A percentile compares a stretch with the other conserved stretches of the same genome.
Conservation (phyloP, 2,329 filamentous ascomycete species). For the Fusarium nanum region DNA sequence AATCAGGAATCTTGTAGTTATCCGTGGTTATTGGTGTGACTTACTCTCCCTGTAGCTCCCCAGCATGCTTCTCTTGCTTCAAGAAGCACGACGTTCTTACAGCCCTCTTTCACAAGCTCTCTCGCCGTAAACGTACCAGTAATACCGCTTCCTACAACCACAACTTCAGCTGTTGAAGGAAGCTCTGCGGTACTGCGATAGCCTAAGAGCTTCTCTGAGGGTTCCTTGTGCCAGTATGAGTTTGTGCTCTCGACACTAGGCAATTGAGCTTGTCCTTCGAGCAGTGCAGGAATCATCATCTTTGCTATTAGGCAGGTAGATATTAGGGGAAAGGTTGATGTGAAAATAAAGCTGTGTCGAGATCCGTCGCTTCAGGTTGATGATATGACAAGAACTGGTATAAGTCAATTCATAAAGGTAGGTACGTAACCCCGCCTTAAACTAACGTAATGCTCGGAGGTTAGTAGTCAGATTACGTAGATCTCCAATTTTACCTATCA, state of each 20-base stretch:
- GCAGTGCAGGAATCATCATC: constrained; percentile 50
- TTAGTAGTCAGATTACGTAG: constrained; percentile 9
- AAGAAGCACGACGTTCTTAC: constrained; percentile 72
- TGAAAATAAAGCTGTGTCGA: neutral
- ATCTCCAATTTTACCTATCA: constrained; percentile 15
- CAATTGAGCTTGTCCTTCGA: constrained; percentile 61
- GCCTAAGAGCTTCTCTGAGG: constrained; percentile 71
- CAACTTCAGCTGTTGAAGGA: constrained; percentile 72
- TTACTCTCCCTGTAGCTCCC: constrained; percentile 83
- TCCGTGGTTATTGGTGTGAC: constrained; percentile 45
- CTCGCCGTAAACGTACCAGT: constrained; percentile 78
- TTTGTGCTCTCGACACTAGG: constrained; percentile 70
- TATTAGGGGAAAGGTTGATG: neutral
- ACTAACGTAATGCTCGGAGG: constrained; percentile 5
- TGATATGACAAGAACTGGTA: neutral
- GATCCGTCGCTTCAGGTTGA: neutral
- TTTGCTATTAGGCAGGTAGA: neutral
- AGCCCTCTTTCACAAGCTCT: constrained; percentile 64
- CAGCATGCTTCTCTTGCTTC: constrained; percentile 84
- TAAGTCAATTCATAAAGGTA: neutral
- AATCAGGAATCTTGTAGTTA: constrained; percentile 7
- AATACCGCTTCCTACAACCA: constrained; percentile 81
- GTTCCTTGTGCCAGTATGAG: constrained; percentile 81
- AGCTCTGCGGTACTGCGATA: constrained; percentile 74
- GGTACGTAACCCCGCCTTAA: constrained; percentile 17